phyloP scores from a whole-genome alignment of 352 stramenopile species.

The Pythium sp. region DNA sequence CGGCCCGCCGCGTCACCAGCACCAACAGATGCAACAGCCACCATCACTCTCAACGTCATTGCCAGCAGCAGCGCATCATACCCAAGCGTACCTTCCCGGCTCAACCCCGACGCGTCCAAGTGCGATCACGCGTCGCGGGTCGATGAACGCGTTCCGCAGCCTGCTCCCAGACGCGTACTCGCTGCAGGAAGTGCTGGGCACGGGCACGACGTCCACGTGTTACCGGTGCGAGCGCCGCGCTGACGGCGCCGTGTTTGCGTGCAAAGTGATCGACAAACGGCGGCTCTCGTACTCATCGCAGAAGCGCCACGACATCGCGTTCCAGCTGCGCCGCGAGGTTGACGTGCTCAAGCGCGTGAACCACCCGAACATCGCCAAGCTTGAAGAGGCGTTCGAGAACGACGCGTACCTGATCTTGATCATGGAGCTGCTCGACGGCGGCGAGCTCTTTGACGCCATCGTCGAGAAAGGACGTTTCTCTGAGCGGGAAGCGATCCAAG shows the following conservation, averaged over 20 bases:
- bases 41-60: conserved; percentile 8
- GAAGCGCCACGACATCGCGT: conserved; percentile 50
- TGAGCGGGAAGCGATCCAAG: conserved; percentile 51
- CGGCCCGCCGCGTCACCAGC: background rate
- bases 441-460: conserved; percentile 82
- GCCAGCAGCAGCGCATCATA: background rate
- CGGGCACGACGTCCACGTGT: conserved; percentile 69
- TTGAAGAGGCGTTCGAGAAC: conserved; percentile 69
- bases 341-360: conserved; percentile 58
- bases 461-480: conserved; percentile 59
- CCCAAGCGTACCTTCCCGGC: background rate
- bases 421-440: conserved; percentile 75
- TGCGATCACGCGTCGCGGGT: conserved; percentile 13
- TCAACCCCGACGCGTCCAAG: background rate
- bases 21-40: background rate
- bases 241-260: conserved; percentile 55
- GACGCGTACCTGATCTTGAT: conserved; percentile 64
- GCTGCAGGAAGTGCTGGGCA: conserved; percentile 60
- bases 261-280: conserved; percentile 80
- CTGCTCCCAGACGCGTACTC: conserved; percentile 43
- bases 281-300: conserved; percentile 40
- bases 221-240: conserved; percentile 51
- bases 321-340: conserved; percentile 62
- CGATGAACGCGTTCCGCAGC: conserved; percentile 29
- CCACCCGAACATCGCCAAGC: conserved; percentile 66